Evolutionary conservation across 306 rosid species (phyloP).

Genomic region (Cucurbita pepo): DNA sequence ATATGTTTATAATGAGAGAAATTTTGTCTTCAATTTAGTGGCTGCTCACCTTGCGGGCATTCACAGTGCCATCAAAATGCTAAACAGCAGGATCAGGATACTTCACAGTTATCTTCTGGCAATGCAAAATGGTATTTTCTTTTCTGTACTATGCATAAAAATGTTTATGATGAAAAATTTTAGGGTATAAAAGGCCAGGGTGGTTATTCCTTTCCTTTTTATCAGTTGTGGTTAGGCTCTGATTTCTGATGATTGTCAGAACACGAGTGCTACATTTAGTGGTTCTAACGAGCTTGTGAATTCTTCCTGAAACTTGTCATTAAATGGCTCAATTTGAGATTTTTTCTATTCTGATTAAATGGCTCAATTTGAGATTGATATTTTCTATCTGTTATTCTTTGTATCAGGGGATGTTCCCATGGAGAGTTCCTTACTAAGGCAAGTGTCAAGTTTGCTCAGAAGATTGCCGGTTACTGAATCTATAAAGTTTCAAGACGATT

Average conservation of each 20-base stretch:
- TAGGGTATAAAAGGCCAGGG: not conserved
- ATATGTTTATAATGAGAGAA: not conserved
- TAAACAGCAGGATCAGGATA: slow-evolving; percentile 82
- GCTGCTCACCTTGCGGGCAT: slow-evolving; percentile 94
- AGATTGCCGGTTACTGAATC: slow-evolving; percentile 89
- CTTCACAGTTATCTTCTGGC: slow-evolving; percentile 77
- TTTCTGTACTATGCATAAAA: not conserved
- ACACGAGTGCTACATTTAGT: not conserved
- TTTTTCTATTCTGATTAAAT: not conserved
- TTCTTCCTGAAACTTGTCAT: not conserved
- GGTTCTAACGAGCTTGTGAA: not conserved
- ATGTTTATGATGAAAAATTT: not conserved
- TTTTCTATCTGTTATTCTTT: not conserved
- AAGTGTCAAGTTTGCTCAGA: slow-evolving; percentile 84
- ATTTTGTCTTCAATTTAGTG: slow-evolving; percentile 32
- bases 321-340: not conserved
- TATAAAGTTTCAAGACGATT: slow-evolving; percentile 75
- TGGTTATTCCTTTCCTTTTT: not conserved
- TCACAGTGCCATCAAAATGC: slow-evolving; percentile 97
- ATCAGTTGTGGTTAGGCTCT: not conserved
- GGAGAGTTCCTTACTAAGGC: slow-evolving; percentile 79
- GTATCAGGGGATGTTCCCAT: slow-evolving; percentile 66
- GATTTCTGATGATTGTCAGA: not conserved
- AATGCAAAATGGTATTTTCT: slow-evolving; percentile 66
- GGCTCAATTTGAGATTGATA: not conserved